phyloP scores from a whole-genome alignment of 768 basidiomycete species.

The Rubroboletus satanas region DNA sequence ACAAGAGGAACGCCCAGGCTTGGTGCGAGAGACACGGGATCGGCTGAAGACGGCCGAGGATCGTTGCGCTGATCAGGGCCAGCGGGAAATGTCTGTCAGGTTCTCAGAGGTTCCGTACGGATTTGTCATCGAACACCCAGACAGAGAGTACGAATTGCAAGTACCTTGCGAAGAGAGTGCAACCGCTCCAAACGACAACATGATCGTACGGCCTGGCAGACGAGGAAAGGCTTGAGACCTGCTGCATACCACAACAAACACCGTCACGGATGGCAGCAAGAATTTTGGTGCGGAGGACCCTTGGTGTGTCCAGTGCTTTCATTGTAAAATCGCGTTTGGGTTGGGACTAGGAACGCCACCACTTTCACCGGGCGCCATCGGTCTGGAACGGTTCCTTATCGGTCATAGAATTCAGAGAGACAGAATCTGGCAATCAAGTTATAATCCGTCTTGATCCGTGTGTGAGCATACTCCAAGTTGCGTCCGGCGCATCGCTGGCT shows the following conservation, averaged over 20 bases:
- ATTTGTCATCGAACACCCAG: neutral
- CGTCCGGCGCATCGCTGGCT: neutral
- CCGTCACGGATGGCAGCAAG: neutral
- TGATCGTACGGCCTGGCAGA: neutral
- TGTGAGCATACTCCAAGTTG: neutral
- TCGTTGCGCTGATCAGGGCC: neutral
- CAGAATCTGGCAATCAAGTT: neutral
- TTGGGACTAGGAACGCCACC: neutral
- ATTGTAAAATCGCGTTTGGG: neutral
- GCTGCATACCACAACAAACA: neutral
- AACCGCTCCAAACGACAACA: neutral
- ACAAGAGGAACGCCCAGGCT: neutral
- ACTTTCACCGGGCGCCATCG: no score
- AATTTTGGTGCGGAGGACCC: no score
- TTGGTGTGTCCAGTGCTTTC: neutral
- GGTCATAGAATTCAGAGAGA: neutral
- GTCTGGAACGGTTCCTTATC: neutral
- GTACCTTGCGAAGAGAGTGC: neutral
- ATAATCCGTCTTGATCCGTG: neutral
- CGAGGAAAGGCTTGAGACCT: neutral
- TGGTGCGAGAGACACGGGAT: neutral
- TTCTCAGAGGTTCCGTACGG: neutral
- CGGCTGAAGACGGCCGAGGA: neutral
- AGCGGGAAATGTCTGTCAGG: neutral
- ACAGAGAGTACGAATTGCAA: neutral